A percentile compares a stretch with the other conserved stretches of the same genome.
These are phyloP conservation scores for Fonsecaea nubica DNA, from an alignment of 2,329 filamentous ascomycete genomes.

Conservation along the genomic window DNA sequence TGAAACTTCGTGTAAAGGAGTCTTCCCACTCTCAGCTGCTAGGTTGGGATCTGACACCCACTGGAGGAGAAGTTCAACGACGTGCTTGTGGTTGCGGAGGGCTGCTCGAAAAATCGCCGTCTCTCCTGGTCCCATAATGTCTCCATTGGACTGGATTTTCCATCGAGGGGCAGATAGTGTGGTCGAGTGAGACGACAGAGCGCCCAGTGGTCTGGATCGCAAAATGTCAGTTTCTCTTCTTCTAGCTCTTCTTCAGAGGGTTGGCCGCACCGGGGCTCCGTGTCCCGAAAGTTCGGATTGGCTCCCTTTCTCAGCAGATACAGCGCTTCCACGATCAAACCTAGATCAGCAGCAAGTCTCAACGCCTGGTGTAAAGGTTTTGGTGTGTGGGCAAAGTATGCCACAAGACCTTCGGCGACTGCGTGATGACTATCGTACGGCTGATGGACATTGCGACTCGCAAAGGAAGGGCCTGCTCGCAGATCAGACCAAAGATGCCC, in stretches of 20 bases:
- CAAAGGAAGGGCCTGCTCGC: not conserved
- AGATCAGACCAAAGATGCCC: not conserved
- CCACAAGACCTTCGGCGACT: not conserved
- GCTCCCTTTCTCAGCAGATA: not conserved
- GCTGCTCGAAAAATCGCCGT: not conserved
- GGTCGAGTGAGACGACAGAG: not conserved
- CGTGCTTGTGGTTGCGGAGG: not conserved
- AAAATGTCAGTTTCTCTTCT: conserved; percentile 2
- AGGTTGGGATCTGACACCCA: not conserved
- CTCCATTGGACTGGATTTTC: not conserved
- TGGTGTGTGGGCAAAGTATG: not conserved
- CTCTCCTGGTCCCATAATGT: conserved; percentile 1
- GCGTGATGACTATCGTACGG: not conserved
- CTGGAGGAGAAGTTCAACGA: not conserved
- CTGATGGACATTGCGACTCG: not conserved
- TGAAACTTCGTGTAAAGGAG: not conserved
- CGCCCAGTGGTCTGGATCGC: not conserved
- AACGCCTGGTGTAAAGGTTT: not conserved
- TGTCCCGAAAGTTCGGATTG: not conserved
- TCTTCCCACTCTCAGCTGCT: conserved; percentile 1
- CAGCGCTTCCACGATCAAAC: not conserved
- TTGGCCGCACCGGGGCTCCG: not conserved
- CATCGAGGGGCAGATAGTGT: not conserved
- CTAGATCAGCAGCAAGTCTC: not conserved
- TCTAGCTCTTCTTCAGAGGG: not conserved